phyloP scores from a whole-genome alignment of 148 eudicot species.

The Rhododendron kiyosumense region DNA sequence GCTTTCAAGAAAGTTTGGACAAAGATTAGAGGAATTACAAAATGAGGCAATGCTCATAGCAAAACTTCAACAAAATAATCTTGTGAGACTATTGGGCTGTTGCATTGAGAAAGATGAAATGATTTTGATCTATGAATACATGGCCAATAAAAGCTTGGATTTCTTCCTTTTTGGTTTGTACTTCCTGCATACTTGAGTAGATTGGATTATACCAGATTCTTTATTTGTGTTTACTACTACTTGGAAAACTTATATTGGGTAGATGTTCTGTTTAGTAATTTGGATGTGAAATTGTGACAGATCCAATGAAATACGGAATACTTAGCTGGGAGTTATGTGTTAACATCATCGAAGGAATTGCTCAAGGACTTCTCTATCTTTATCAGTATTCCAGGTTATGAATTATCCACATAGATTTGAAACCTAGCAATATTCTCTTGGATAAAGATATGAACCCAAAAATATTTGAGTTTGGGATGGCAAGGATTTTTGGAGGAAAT shows the following conservation, averaged over 20 bases:
- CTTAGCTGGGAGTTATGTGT: neutral
- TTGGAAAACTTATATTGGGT: neutral
- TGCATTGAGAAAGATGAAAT: conserved; percentile 4
- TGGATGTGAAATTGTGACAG: neutral
- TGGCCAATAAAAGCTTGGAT: conserved; percentile 13
- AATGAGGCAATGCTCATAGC: conserved; percentile 1
- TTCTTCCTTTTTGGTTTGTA: conserved; percentile 4
- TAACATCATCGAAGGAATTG: conserved; percentile 7
- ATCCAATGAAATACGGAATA: neutral
- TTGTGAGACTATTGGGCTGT: conserved; percentile 4
- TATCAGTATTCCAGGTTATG: conserved; percentile 29
- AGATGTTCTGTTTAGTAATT: neutral
- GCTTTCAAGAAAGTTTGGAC: neutral
- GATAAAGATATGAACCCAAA: conserved; percentile 21
- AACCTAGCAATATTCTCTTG: conserved; percentile 28
- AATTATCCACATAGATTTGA: conserved; percentile 32
- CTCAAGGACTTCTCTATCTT: conserved; percentile 20
- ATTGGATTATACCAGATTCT: neutral
- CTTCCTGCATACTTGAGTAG: neutral
- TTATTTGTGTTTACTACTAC: neutral
- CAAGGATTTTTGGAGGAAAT: neutral
- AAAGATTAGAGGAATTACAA: conserved; percentile 1
- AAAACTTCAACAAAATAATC: conserved; percentile 7
- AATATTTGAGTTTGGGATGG: conserved; percentile 28
- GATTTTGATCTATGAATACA: conserved; percentile 5